Evolutionary conservation across 202 grass and related monocot genomes (phyloP), one percentile per base, ranked within the genome.

Genomic region (Dendrocalamus latiflorus): DNA sequence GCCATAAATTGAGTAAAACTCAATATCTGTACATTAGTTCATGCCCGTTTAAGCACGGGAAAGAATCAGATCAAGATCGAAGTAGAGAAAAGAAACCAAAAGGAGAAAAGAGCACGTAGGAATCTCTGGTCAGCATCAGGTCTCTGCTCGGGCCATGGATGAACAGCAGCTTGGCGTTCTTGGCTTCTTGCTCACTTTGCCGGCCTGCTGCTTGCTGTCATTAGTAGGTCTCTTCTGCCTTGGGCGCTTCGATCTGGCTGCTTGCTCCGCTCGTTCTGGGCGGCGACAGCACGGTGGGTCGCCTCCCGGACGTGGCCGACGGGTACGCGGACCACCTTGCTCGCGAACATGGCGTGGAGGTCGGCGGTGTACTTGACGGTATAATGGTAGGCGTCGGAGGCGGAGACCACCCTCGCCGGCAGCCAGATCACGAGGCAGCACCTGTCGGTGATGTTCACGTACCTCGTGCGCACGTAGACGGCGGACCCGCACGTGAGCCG

Each of bases 351-450:
- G 44, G 44, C 44, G 44, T 47, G 44, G 44, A 47, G 44, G 12
- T 47, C 44, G 44, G 44, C 44, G 44, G 44, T 0, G 44, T 47
- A 47, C 13, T 47, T 47, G 44, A 47, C 44, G 44, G 44, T 47
- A 13, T 47, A 47, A 15, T 47, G 44, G 13, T 47, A 47, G 44
- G 44, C 44, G 65, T 82, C 78, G 22, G 56, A 24, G 72, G 78
- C 13, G 42, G 77, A 77, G 57, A 89, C 78, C 26, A 89, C 83
- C 83, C 87, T 17, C 65, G 82, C 83, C 12, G 77, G 87, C 4
- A 89, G 77, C 82, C 72, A 89, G 55, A 81, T n/a, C 21, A 89
- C 54, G 44, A 85, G 66, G 38, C 77, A 64, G 72, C 64, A 81
- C 26, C 38, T 70, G 16, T 36, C 37, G 25, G 57, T 77, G 64